Evolutionary conservation across 257 asterid genomes (phyloP).

Genomic region (Rhazya stricta): DNA sequence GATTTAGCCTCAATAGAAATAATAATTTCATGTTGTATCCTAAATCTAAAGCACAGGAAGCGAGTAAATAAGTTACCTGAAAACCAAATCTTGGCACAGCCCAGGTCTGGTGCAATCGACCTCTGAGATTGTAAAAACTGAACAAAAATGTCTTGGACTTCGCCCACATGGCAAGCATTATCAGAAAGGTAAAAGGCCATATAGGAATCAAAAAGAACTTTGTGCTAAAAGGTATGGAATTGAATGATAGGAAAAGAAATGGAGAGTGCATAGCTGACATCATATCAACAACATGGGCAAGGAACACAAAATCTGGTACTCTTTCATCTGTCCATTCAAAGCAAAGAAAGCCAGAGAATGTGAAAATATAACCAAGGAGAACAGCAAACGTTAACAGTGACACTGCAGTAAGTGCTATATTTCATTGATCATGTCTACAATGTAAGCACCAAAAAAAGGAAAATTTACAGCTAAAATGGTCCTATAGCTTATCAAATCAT

Average conservation of each 20-base stretch:
- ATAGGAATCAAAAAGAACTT: slow-evolving; percentile 64
- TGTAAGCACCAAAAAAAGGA: background rate
- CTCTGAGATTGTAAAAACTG: slow-evolving; percentile 72
- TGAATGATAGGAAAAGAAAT: slow-evolving; percentile 68
- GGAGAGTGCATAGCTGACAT: slow-evolving; percentile 73
- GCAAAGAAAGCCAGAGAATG: background rate
- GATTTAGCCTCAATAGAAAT: background rate
- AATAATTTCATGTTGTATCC: background rate
- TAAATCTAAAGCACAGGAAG: background rate
- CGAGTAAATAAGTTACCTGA: slow-evolving; percentile 46
- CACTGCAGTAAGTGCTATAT: background rate
- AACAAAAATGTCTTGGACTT: slow-evolving; percentile 66
- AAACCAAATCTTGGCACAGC: slow-evolving; percentile 84
- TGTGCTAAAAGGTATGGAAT: slow-evolving; percentile 59
- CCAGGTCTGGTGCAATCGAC: slow-evolving; percentile 75
- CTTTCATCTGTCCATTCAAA: slow-evolving; percentile 46
- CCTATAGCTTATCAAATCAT: background rate
- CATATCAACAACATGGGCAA: slow-evolving; percentile 76
- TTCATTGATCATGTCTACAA: background rate
- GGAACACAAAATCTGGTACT: slow-evolving; percentile 90
- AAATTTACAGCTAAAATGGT: background rate
- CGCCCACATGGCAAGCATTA: slow-evolving; percentile 82
- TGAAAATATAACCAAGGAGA: background rate
- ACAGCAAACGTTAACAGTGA: background rate
- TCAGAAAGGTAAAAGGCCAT: slow-evolving; percentile 58